A percentile compares a stretch with the other conserved stretches of the same genome.
Evolutionary conservation across 2,329 filamentous ascomycete genomes (phyloP).

Genomic region (Arachnopeziza araneosa): DNA sequence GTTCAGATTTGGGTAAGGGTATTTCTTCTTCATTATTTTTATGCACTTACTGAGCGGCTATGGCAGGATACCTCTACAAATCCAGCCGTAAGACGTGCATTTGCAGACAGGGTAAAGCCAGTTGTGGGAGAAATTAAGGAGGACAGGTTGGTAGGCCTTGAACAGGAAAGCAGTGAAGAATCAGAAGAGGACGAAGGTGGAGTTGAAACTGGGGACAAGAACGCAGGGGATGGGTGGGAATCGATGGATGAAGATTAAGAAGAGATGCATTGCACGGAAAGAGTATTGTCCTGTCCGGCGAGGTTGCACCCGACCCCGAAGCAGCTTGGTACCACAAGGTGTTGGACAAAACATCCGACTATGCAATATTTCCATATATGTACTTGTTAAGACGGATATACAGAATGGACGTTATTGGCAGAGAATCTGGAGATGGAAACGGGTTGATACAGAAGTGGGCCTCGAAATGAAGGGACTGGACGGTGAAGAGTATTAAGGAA

Average conservation of each 20-base stretch:
- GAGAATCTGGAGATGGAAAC: neutral
- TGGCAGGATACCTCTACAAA: conserved; percentile 62
- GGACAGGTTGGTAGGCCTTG: conserved; percentile 64
- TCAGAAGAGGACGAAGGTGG: conserved; percentile 52
- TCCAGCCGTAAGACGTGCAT: conserved; percentile 74
- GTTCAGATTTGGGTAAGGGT: conserved; percentile 86
- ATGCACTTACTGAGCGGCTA: conserved; percentile 10
- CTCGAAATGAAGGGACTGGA: neutral
- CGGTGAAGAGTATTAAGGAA: neutral
- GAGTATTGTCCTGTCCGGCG: neutral
- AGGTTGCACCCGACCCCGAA: neutral
- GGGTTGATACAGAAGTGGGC: neutral
- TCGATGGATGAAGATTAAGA: conserved; percentile 53
- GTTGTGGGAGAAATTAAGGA: conserved; percentile 63
- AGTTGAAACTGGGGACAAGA: conserved; percentile 43
- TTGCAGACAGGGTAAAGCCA: conserved; percentile 64
- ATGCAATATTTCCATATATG: neutral
- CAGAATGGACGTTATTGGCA: neutral
- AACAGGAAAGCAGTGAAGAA: conserved; percentile 57
- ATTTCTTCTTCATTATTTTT: neutral
- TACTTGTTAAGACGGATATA: neutral
- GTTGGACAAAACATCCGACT: neutral
- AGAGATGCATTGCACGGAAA: neutral
- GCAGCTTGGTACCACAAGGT: neutral
- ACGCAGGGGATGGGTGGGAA: conserved; percentile 36